Evolutionary conservation across 495 filamentous ascomycete genomes (phyloP).

Genomic region (Penicillium canariense): DNA sequence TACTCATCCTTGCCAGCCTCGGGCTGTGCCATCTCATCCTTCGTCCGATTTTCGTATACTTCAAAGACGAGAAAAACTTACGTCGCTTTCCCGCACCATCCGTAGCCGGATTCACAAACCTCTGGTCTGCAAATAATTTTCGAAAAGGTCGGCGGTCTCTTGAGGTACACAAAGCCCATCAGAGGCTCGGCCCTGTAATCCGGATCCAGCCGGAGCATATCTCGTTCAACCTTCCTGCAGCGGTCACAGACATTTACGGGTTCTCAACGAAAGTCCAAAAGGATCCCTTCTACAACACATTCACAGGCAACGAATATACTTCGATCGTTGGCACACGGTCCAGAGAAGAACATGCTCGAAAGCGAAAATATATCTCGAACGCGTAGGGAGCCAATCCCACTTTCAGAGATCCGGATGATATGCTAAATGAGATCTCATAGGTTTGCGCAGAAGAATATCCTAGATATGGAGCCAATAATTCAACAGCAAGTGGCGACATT

Average conservation of each 20-base stretch:
- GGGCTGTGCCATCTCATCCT: not conserved
- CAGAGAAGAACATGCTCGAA: too few species aligned
- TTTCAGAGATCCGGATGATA: too few species aligned
- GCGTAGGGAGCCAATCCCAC: too few species aligned
- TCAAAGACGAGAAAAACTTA: not conserved
- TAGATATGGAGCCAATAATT: not conserved
- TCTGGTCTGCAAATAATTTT: not conserved
- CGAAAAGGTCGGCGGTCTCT: not conserved
- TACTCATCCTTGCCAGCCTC: too few species aligned
- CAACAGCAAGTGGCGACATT: not conserved
- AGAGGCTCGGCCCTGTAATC: not conserved
- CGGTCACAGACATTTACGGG: not conserved
- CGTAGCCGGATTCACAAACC: not conserved
- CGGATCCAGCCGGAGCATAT: not conserved
- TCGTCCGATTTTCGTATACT: not conserved
- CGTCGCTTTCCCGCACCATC: not conserved
- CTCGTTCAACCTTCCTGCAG: not conserved
- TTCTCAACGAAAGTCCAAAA: not conserved
- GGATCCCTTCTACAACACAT: not conserved
- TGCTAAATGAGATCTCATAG: not conserved
- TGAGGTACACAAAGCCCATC: not conserved
- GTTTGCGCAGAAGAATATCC: not conserved
- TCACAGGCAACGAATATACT: not conserved
- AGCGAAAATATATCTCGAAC: too few species aligned
- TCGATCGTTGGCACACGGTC: not conserved